phyloP scores from a whole-genome alignment of 495 filamentous ascomycete genomes.

The Symbiotaphrina buchneri region DNA sequence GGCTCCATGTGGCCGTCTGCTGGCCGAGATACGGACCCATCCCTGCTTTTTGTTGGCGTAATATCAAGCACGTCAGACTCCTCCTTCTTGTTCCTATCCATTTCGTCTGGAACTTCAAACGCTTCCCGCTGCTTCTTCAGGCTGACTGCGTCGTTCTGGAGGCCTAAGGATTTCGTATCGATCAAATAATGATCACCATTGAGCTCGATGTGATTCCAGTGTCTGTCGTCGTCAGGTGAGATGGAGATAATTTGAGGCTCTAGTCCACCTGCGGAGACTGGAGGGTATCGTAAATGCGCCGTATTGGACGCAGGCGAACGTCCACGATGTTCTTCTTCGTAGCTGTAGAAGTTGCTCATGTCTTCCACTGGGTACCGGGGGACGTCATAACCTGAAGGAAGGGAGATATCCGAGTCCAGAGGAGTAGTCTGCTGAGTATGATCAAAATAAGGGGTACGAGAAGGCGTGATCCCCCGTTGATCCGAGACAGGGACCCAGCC shows the following conservation, averaged over 20 bases:
- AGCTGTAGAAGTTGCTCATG: too few species aligned
- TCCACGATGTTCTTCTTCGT: too few species aligned
- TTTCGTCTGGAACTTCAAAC: background rate
- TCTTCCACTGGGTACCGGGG: too few species aligned
- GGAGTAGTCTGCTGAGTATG: too few species aligned
- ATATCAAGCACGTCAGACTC: constrained; percentile 1
- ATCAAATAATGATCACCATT: constrained; percentile 3
- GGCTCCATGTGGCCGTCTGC: too few species aligned
- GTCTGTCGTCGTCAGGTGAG: background rate
- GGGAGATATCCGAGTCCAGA: too few species aligned
- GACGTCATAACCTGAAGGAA: too few species aligned
- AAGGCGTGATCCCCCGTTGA: background rate
- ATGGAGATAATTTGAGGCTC: constrained; percentile 1
- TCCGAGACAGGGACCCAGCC: background rate
- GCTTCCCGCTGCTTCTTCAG: background rate
- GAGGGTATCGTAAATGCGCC: too few species aligned
- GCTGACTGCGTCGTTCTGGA: background rate
- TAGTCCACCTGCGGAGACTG: background rate
- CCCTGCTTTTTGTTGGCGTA: background rate
- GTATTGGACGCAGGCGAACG: too few species aligned
- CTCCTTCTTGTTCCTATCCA: constrained; percentile 1
- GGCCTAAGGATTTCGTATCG: background rate
- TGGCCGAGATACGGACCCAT: too few species aligned
- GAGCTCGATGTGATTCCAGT: background rate
- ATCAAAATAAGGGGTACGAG: background rate